phyloP scores from a whole-genome alignment of 2,329 filamentous ascomycete genomes.

The Arachnopeziza araneosa region DNA sequence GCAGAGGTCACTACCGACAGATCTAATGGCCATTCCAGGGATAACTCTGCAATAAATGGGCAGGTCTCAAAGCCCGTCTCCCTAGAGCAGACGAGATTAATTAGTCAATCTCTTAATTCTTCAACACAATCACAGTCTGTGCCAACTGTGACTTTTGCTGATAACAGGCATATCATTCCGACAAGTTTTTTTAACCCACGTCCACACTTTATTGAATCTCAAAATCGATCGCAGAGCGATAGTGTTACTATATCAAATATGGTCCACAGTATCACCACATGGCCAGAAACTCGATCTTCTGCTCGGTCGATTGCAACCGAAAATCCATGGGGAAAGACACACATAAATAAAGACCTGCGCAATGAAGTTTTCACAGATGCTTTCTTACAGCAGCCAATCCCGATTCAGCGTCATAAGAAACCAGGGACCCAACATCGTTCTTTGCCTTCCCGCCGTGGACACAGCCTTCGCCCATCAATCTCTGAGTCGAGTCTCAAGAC shows the following conservation, averaged over 20 bases:
- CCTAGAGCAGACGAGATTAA: slow-evolving; percentile 39
- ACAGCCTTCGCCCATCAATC: slow-evolving; percentile 29
- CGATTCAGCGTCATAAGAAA: slow-evolving; percentile 69
- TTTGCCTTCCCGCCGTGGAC: slow-evolving; percentile 47
- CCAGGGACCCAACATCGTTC: slow-evolving; percentile 58
- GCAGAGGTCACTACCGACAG: neutral
- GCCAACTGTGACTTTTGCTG: slow-evolving; percentile 87
- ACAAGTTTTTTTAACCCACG: slow-evolving; percentile 67
- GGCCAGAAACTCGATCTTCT: slow-evolving; percentile 22
- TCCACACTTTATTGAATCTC: slow-evolving; percentile 36
- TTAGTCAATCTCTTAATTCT: slow-evolving; percentile 72
- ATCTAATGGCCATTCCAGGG: slow-evolving; percentile 3
- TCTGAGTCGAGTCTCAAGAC: slow-evolving; percentile 30
- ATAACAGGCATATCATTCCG: slow-evolving; percentile 90
- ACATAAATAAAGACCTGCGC: slow-evolving; percentile 79
- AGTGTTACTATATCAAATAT: slow-evolving; percentile 5
- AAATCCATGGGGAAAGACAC: slow-evolving; percentile 74
- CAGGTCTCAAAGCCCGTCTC: slow-evolving; percentile 26
- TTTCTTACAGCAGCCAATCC: slow-evolving; percentile 77
- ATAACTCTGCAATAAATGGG: slow-evolving; percentile 4
- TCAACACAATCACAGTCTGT: slow-evolving; percentile 50
- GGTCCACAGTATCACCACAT: neutral
- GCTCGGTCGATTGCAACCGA: neutral
- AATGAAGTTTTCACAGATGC: slow-evolving; percentile 92
- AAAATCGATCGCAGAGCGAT: slow-evolving; percentile 21